These are phyloP conservation scores for Trametes cinnabarina DNA, from an alignment of 768 basidiomycete genomes.

Conservation along the genomic window DNA sequence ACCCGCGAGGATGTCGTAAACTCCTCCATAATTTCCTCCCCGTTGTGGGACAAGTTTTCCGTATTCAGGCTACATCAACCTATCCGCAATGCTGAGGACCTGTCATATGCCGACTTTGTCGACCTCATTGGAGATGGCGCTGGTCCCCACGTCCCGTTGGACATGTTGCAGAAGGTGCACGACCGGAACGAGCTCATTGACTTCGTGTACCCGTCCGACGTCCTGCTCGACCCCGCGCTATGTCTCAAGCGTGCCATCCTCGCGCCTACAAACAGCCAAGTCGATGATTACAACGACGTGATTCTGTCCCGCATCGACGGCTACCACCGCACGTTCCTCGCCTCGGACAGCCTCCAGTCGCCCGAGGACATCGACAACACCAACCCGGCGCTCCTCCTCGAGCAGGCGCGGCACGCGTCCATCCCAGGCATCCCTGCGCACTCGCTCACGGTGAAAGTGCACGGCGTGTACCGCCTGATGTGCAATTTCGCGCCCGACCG, in stretches of 20 bases:
- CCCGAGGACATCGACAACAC: constrained; percentile 19
- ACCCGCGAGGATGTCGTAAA: constrained; percentile 29
- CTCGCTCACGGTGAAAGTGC: constrained; percentile 31
- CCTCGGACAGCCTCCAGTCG: constrained; percentile 28
- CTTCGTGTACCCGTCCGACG: constrained; percentile 30
- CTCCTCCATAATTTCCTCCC: constrained; percentile 38
- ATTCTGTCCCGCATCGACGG: constrained; percentile 32
- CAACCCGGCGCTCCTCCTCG: constrained; percentile 22
- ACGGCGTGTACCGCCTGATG: constrained; percentile 34
- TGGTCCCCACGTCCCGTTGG: constrained; percentile 25
- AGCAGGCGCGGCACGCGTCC: constrained; percentile 21
- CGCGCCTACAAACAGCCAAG: constrained; percentile 37
- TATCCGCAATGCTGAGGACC: constrained; percentile 38
- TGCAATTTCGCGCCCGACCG: constrained; percentile 38
- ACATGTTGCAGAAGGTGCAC: constrained; percentile 20
- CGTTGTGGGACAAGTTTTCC: constrained; percentile 33
- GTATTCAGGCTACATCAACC: constrained; percentile 30
- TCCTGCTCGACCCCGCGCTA: constrained; percentile 24
- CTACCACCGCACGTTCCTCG: constrained; percentile 23
- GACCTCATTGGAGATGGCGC: constrained; percentile 39
- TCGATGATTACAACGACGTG: constrained; percentile 34
- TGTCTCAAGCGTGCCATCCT: constrained; percentile 36
- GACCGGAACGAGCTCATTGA: constrained; percentile 23
- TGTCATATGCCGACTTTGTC: constrained; percentile 35
- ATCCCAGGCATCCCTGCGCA: constrained; percentile 28